Base-by-base conservation (phyloP, 164 flowering plant species). In the Echeveria elegans region DNA sequence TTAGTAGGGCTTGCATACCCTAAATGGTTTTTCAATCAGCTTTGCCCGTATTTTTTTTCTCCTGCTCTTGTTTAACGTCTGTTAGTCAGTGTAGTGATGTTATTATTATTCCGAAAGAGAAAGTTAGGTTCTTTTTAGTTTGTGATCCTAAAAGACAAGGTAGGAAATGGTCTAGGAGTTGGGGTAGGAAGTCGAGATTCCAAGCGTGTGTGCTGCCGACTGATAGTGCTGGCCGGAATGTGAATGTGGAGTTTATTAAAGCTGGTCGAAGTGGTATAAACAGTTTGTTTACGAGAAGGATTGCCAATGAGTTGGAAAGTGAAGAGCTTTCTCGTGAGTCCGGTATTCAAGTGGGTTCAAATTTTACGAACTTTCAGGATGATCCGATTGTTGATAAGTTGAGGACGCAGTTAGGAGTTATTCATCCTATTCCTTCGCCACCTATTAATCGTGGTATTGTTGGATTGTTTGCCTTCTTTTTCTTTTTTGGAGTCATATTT, bases 351-450 rank as follows among this genome's bases (percentile, higher is more conserved):
- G 28, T 80, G 74, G 77, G 77, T 1, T 80, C 91, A 5, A 80
- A 78, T 62, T 87, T 89, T 71, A 74, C 82, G 8, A 67, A 60
- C 37, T 93, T 88, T 70, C 79, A 72, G 63, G 88, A 90, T 68
- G 97, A 93, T 71, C 97, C 97, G 1, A 65, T 90, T 43, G 92
- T 93, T 4, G 90, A 81, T 79, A 93, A 94, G 82, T 81, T 94
- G 30, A 83, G 97, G 77, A 86, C 91, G 10, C 98, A 94, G 64
- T 69, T 94, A 31, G 97, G 97, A 2, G 95, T 83, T 6, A 89
- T 90, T 69, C 97, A 94, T 69, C 97, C 98, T 14, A 82, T 94
- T 21, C 98, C 98, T 0, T 73, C 96, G 1, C 97, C 96, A 31
- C 95, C 91, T 2, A 70, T 94, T 1, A 88, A 85, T 66, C 74